phyloP scores from a whole-genome alignment of 805 yeast species.

The Starmerella geochares region DNA sequence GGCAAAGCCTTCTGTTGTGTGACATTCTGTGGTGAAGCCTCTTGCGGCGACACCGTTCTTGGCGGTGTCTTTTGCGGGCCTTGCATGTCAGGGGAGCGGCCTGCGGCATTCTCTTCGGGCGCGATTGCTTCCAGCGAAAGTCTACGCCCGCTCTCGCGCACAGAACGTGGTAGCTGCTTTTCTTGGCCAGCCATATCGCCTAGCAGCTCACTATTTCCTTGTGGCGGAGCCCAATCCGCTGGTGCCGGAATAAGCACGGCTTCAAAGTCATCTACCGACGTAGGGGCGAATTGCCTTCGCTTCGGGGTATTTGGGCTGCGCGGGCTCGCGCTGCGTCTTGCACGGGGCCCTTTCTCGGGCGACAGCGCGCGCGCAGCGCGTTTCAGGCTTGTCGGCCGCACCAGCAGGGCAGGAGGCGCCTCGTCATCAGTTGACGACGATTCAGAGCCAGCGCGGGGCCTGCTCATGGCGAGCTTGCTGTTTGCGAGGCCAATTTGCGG shows the following conservation, averaged over 20 bases:
- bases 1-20: too few relatives aligned
- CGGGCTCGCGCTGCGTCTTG: neutral
- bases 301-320: neutral
- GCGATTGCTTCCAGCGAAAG: too few relatives aligned
- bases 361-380: neutral
- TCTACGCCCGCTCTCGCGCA: too few relatives aligned
- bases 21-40: too few relatives aligned
- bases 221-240: neutral
- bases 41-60: too few relatives aligned
- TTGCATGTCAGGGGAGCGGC: too few relatives aligned
- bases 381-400: neutral
- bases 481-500: neutral
- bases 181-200: too few relatives aligned
- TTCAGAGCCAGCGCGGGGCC: neutral
- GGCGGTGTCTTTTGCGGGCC: too few relatives aligned
- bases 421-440: constrained; percentile 1
- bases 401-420: neutral
- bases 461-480: neutral
- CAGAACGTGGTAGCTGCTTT: too few relatives aligned
- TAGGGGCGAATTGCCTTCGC: neutral
- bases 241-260: neutral
- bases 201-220: neutral
- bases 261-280: neutral
- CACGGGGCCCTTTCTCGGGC: neutral
- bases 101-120: too few relatives aligned